Evolutionary conservation across 352 stramenopile species (phyloP).

Genomic region (Phytopythium ostracodes): DNA sequence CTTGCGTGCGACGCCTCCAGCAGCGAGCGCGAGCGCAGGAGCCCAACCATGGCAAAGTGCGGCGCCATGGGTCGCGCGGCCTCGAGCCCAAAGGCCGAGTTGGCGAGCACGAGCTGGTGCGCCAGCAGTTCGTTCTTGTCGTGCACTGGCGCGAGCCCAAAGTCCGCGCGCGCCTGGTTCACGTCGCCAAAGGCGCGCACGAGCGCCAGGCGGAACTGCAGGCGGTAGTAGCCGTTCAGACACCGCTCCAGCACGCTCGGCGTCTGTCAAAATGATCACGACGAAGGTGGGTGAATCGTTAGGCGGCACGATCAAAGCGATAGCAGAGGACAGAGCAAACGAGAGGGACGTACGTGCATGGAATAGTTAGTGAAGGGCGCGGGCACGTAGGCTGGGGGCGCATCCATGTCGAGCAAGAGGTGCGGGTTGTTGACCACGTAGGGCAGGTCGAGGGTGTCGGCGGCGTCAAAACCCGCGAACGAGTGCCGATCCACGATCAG

Average conservation of each 20-base stretch:
- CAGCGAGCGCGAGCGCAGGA: slow-evolving; percentile 34
- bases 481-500: slow-evolving; percentile 80
- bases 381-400: slow-evolving; percentile 69
- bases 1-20: background rate
- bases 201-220: slow-evolving; percentile 67
- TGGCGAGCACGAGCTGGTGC: slow-evolving; percentile 68
- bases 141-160: slow-evolving; percentile 41
- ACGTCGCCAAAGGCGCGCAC: slow-evolving; percentile 62
- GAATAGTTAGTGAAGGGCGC: slow-evolving; percentile 82
- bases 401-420: slow-evolving; percentile 82
- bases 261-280: slow-evolving; percentile 22
- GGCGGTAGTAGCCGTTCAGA: slow-evolving; percentile 70
- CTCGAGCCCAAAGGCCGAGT: slow-evolving; percentile 83
- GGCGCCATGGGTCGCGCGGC: slow-evolving; percentile 65
- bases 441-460: slow-evolving; percentile 56
- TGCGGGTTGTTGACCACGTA: slow-evolving; percentile 82
- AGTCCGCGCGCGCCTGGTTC: slow-evolving; percentile 47
- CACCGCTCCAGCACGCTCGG: slow-evolving; percentile 74
- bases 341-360: slow-evolving; percentile 53
- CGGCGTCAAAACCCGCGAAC: slow-evolving; percentile 73
- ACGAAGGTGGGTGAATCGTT: background rate
- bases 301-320: background rate
- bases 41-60: slow-evolving; percentile 73
- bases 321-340: background rate
- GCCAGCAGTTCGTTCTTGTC: slow-evolving; percentile 55